These are phyloP conservation scores for Leptomonas seymouri DNA, from an alignment of 208 protist species.

Conservation along the genomic window DNA sequence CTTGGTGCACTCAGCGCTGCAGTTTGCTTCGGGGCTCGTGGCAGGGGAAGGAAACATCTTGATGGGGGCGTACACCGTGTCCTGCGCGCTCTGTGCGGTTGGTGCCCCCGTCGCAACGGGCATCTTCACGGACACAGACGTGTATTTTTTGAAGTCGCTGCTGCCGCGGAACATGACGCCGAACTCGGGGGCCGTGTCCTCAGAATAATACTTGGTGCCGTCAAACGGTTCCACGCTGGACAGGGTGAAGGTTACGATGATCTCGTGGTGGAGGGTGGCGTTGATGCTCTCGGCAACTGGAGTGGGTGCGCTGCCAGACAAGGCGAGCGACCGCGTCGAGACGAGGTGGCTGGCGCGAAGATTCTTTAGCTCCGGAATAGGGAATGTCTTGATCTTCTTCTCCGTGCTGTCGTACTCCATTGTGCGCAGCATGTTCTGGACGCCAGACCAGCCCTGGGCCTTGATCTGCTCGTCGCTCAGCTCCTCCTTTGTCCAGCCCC, in stretches of 20 bases:
- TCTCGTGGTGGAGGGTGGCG: constrained; percentile 46
- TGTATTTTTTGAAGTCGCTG: constrained; percentile 25
- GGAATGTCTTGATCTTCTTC: constrained; percentile 44
- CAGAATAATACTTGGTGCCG: constrained; percentile 25
- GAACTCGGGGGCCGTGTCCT: constrained; percentile 35
- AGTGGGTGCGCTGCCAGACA: constrained; percentile 5
- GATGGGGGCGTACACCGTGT: constrained; percentile 20
- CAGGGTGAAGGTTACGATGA: constrained; percentile 43
- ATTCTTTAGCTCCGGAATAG: constrained; percentile 37
- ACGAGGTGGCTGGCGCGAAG: constrained; percentile 31
- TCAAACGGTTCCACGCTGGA: constrained; percentile 29
- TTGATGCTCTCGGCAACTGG: constrained; percentile 16
- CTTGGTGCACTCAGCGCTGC: constrained; percentile 35
- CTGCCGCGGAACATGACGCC: constrained; percentile 37
- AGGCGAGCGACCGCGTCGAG: background rate
- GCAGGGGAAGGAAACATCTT: constrained; percentile 28
- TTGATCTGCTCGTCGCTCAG: constrained; percentile 35
- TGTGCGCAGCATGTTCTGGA: constrained; percentile 48
- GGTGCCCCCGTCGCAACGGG: constrained; percentile 24
- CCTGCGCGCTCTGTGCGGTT: constrained; percentile 20
- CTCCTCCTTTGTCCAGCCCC: constrained; percentile 55
- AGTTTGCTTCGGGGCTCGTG: constrained; percentile 22
- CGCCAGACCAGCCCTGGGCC: constrained; percentile 49
- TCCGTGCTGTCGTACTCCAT: constrained; percentile 47
- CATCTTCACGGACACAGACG: constrained; percentile 44